Percentiles rank a stretch among this genome's conserved stretches.
Evolutionary conservation across 176 grass and related monocot genomes (phyloP).

Genomic region (Zea mays): Zm-B73-REFERENCE-NAM-5.0 NC_050098.1:8244501-8245000

Average conservation of each 20-base stretch:
- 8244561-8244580: conserved; percentile 67
- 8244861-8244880: background rate
- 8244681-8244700: conserved; percentile 81
- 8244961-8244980: background rate
- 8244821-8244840: background rate
- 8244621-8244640: conserved; percentile 67
- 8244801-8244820: conserved; percentile 82
- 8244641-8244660: conserved; percentile 69
- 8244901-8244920: background rate
- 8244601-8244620: conserved; percentile 93
- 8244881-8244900: background rate
- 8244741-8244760: conserved; percentile 62
- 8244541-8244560: conserved; percentile 89
- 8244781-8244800: conserved; percentile 77
- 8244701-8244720: conserved; percentile 92
- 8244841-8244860: background rate
- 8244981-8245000: background rate
- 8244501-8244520: conserved; percentile 83
- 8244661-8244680: conserved; percentile 51
- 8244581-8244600: conserved; percentile 48
- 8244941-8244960: background rate
- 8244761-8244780: conserved; percentile 60
- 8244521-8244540: conserved; percentile 69
- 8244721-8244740: conserved; percentile 98
- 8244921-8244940: conserved; percentile 27